Conservation (phyloP, 139 green algal species). For the Coccomyxa sp. region DNA sequence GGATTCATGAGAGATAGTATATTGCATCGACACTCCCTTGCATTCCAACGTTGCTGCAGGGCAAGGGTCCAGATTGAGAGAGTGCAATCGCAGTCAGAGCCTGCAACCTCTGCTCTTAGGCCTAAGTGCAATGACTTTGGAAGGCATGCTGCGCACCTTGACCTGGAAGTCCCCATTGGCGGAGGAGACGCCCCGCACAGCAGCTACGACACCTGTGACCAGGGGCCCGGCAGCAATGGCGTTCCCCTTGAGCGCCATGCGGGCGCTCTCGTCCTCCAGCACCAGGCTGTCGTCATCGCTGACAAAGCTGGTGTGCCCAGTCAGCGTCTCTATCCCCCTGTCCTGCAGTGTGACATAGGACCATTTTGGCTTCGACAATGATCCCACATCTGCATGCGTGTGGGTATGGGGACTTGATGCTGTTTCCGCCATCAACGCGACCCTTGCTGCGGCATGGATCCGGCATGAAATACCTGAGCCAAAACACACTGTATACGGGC, state of each 20-base stretch:
- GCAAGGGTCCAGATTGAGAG: too few relatives aligned
- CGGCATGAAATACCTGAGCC: not conserved
- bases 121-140: too few relatives aligned
- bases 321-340: conserved; percentile 22
- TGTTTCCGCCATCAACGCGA: not conserved
- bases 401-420: not conserved
- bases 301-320: conserved; percentile 57
- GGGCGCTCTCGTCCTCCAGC: conserved; percentile 91
- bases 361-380: too few relatives aligned
- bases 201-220: conserved; percentile 82
- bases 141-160: conserved; percentile 13
- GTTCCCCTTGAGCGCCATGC: conserved; percentile 64
- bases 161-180: conserved; percentile 74
- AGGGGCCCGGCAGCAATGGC: conserved; percentile 44
- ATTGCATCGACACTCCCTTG: too few relatives aligned
- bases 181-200: conserved; percentile 63
- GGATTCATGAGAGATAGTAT: too few relatives aligned
- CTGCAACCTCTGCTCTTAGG: too few relatives aligned
- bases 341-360: conserved; percentile 21
- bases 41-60: too few relatives aligned
- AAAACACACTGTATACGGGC: not conserved
- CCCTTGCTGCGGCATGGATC: not conserved
- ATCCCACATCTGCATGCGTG: too few relatives aligned
- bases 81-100: too few relatives aligned
- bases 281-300: conserved; percentile 74